Evolutionary conservation across 169 alveolate genomes (phyloP), one percentile per base, ranked within the genome.

Genomic region (Eimeria maxima): DNA sequence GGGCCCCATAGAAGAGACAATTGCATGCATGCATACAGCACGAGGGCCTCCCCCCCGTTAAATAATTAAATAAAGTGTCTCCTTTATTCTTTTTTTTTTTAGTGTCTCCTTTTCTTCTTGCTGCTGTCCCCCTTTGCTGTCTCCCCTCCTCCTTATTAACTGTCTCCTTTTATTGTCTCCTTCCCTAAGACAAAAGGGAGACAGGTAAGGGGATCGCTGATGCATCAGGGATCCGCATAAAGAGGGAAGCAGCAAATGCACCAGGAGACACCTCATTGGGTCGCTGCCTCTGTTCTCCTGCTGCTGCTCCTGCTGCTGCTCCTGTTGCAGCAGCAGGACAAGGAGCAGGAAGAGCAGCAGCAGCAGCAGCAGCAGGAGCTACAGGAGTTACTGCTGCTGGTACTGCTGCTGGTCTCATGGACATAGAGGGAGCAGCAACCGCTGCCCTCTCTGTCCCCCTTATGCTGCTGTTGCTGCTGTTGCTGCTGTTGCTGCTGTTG

Each of bases 1-100:
- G 84, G 84, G 84, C 84, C 84, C 84, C 84, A 50, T 38, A 71
- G 47, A 44, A 74, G 84, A 74, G 55, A 44, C 84, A 74, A 55
- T 33, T 42, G 47, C 60, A 74, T 33, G 47, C 55, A 63, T 22
- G 74, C 74, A 63, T 50, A 13, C 60, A 50, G 55, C 60, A 44
- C 10, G 38, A 71, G 81, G 45, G 8, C 55, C 33, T 33, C 84
- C 84, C 60, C n/a, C n/a, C n/a, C n/a, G n/a, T n/a, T n/a, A n/a
- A n/a, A n/a, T n/a, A n/a, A n/a, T n/a, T n/a, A n/a, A n/a, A n/a
- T n/a, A n/a, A n/a, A n/a, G n/a, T n/a, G n/a, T n/a, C n/a, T n/a
- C n/a, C n/a, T n/a, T n/a, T n/a, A n/a, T n/a, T n/a, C n/a, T n/a
- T n/a, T n/a, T n/a, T n/a, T n/a, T n/a, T n/a, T n/a, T n/a, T n/a